A percentile compares a stretch with the other conserved stretches of the same genome.
Conservation (phyloP, 176 grass and related monocot genomes). For the Bothriochloa decipiens region DNA sequence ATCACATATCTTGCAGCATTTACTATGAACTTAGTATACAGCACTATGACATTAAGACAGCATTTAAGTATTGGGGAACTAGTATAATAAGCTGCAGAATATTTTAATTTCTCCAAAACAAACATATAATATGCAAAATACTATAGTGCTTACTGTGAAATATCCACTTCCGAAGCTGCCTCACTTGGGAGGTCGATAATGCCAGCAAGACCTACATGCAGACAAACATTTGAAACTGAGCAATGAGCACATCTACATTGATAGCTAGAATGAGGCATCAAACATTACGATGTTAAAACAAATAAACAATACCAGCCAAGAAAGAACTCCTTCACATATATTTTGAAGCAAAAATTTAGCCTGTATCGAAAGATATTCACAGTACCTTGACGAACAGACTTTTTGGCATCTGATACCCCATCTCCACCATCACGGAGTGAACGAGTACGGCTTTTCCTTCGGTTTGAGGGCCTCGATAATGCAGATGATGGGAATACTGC, state of each 20-base stretch:
- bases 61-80: neutral
- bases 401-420: conserved; percentile 52
- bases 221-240: conserved; percentile 25
- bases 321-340: conserved; percentile 1
- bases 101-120: neutral
- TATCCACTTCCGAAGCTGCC: conserved; percentile 46
- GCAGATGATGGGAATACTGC: conserved; percentile 31
- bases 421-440: conserved; percentile 54
- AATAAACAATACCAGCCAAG: conserved; percentile 18
- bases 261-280: neutral
- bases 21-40: neutral
- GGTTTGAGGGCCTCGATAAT: conserved; percentile 31
- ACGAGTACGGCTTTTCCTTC: conserved; percentile 38
- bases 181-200: conserved; percentile 59
- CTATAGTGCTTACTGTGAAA: conserved; percentile 51
- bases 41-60: neutral
- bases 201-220: conserved; percentile 55
- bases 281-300: neutral
- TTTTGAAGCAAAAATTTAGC: neutral
- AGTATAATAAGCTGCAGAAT: neutral
- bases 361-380: neutral
- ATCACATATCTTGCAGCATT: conserved; percentile 11
- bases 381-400: conserved; percentile 52
- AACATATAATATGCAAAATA: conserved; percentile 6
- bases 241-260: conserved; percentile 4